phyloP scores from a whole-genome alignment of 805 yeast genomes.

The Lipomyces japonicus region DNA sequence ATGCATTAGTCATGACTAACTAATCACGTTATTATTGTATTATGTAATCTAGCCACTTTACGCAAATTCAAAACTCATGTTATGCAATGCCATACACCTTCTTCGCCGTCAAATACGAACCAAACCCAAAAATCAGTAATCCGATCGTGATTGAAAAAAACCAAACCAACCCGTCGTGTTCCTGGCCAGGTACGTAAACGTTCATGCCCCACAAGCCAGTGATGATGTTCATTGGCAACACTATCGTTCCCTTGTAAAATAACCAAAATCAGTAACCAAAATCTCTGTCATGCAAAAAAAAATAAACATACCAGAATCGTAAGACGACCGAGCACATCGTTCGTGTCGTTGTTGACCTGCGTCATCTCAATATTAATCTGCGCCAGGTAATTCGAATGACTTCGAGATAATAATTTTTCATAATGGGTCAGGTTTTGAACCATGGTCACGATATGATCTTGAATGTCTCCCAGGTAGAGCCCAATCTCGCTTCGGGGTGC shows the following conservation, averaged over 20 bases:
- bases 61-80: too few species aligned
- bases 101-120: slow-evolving; percentile 15
- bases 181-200: slow-evolving; percentile 93
- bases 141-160: slow-evolving; percentile 41
- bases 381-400: slow-evolving; percentile 95
- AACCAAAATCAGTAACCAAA: slow-evolving; percentile 34
- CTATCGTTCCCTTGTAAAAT: slow-evolving; percentile 77
- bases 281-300: not conserved
- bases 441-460: slow-evolving; percentile 97
- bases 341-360: slow-evolving; percentile 91
- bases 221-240: slow-evolving; percentile 87
- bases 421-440: slow-evolving; percentile 91
- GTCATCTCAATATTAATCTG: slow-evolving; percentile 98
- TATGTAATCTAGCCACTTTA: too few species aligned
- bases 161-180: slow-evolving; percentile 56
- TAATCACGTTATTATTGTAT: too few species aligned
- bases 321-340: slow-evolving; percentile 90
- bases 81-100: slow-evolving; percentile 18
- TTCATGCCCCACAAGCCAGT: slow-evolving; percentile 99
- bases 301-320: slow-evolving; percentile 45
- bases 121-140: slow-evolving; percentile 19
- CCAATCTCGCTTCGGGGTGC: slow-evolving; percentile 84
- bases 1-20: not conserved
- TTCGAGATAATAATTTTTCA: slow-evolving; percentile 86
- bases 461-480: slow-evolving; percentile 93